Percentiles rank a stretch among this genome's conserved stretches.
These are phyloP conservation scores for Anisogramma anomala DNA, from an alignment of 2,329 filamentous ascomycete species.

Conservation along the genomic window DNA sequence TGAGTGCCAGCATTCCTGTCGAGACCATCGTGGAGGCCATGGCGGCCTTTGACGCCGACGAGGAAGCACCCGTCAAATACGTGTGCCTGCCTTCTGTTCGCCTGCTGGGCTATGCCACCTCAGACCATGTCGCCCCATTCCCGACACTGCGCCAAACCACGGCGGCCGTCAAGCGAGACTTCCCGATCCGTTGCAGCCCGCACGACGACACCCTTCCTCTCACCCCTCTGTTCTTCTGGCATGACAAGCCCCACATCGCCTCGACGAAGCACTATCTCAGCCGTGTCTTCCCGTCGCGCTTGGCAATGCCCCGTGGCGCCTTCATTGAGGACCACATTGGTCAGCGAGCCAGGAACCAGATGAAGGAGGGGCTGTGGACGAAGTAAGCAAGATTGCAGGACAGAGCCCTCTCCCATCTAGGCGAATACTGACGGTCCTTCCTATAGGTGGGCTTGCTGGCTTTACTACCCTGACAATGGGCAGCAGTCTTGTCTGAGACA, in stretches of 20 bases:
- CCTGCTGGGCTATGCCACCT: conserved; percentile 39
- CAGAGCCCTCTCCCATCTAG: too few relatives aligned
- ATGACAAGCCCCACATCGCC: conserved; percentile 45
- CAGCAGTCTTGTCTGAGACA: conserved; percentile 35
- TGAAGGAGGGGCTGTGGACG: conserved; percentile 41
- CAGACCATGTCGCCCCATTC: conserved; percentile 32
- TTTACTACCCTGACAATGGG: conserved; percentile 40
- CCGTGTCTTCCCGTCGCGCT: conserved; percentile 36
- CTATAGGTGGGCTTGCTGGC: conserved; percentile 43
- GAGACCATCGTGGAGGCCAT: conserved; percentile 34
- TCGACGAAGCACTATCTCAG: conserved; percentile 37
- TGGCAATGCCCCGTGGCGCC: conserved; percentile 38
- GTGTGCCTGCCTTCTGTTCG: conserved; percentile 41
- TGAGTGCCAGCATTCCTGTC: conserved; percentile 35
- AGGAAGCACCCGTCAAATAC: conserved; percentile 34
- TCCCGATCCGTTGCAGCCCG: conserved; percentile 16
- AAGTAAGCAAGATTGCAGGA: conserved; percentile 17
- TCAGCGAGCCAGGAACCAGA: conserved; percentile 41
- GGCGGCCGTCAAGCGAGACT: conserved; percentile 29
- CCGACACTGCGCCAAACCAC: conserved; percentile 32
- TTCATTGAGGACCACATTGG: conserved; percentile 48
- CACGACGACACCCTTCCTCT: conserved; percentile 27
- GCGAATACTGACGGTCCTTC: too few relatives aligned
- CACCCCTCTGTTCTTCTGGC: conserved; percentile 48
- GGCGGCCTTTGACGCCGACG: conserved; percentile 22